Evolutionary conservation across 768 basidiomycete species (phyloP), one percentile per base, ranked within the genome.

Genomic region (Lepiota venenata): DNA sequence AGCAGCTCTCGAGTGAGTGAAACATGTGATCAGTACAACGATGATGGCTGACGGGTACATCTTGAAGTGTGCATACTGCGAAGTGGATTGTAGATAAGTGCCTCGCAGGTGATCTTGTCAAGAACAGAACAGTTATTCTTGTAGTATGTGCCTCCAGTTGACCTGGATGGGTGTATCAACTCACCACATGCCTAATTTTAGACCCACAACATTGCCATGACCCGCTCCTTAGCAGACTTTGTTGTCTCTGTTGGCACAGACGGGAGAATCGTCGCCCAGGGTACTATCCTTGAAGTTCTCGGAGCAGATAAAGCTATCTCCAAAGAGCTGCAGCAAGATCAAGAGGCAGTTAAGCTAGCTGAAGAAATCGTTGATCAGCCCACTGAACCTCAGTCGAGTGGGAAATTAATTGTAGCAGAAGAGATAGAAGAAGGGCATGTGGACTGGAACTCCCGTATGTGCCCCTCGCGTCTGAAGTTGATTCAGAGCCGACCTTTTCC

Each of bases 41-140:
- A 25, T 40, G 8, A 22, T 22, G 40, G 20, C 37, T 14, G 20
- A 22, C 27, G 46, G 12, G 20, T 36, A 6, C 20, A n/a, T 36
- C 20, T 55, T 9, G 6, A 50, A 71, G 70, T 63, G 86, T 90
- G 1, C 89, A 91, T 61, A 93, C 90, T 0, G 86, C 91, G 0
- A 83, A 88, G 58, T 89, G 90, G 70, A 81, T 97, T 43, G 86
- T 85, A 60, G 75, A 83, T 16, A 77, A 91, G 47, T 93, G 91
- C 62, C 75, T 97, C 42, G 74, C 77, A 53, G 93, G 94, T 9
- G 84, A 87, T 40, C 72, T 96, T 45, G 76, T 93, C 63, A 69
- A 74, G n/a, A 83, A 81, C 14, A 79, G 93, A 50, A 96, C 94
- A 0, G 72, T 94, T 50, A 76, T 97, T 41, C 77, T 97, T 29